Evolutionary conservation across 768 basidiomycete genomes (phyloP).

Genomic region (Naematelia encephala): DNA sequence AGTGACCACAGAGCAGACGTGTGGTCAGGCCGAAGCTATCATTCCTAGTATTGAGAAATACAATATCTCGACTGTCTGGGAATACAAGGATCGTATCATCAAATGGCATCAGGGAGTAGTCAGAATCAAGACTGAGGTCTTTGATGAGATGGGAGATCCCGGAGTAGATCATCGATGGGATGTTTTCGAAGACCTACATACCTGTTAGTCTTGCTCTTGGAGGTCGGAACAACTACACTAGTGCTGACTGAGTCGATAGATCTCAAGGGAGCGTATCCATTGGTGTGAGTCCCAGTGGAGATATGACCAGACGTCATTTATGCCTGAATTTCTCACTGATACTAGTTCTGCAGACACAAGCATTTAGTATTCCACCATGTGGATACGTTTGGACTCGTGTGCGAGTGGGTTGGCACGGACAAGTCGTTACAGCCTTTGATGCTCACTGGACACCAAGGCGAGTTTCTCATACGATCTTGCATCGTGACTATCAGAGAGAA

Average conservation of each 20-base stretch:
- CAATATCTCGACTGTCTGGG: constrained; percentile 18
- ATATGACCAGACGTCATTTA: too few relatives aligned
- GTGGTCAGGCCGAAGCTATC: constrained; percentile 18
- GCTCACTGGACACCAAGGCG: constrained; percentile 37
- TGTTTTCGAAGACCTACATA: constrained; percentile 33
- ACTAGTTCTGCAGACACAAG: constrained; percentile 6
- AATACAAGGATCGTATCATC: constrained; percentile 36
- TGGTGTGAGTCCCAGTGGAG: constrained; percentile 9
- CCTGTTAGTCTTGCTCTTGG: constrained; percentile 18
- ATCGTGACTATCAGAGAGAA: background rate
- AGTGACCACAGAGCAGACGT: background rate
- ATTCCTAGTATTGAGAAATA: constrained; percentile 16
- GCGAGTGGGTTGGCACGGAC: constrained; percentile 67
- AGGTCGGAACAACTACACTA: too few relatives aligned
- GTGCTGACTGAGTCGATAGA: constrained; percentile 12
- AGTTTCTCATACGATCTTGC: background rate
- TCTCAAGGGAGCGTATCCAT: constrained; percentile 11
- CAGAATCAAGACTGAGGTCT: constrained; percentile 39
- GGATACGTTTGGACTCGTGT: constrained; percentile 65
- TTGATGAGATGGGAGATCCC: constrained; percentile 46
- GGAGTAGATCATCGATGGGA: constrained; percentile 40
- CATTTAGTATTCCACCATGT: constrained; percentile 48
- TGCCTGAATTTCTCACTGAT: background rate
- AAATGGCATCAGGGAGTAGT: constrained; percentile 34
- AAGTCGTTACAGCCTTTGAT: constrained; percentile 63